Evolutionary conservation across 2,329 filamentous ascomycete species (phyloP).

Genomic region (Colletotrichum endophyticum): DNA sequence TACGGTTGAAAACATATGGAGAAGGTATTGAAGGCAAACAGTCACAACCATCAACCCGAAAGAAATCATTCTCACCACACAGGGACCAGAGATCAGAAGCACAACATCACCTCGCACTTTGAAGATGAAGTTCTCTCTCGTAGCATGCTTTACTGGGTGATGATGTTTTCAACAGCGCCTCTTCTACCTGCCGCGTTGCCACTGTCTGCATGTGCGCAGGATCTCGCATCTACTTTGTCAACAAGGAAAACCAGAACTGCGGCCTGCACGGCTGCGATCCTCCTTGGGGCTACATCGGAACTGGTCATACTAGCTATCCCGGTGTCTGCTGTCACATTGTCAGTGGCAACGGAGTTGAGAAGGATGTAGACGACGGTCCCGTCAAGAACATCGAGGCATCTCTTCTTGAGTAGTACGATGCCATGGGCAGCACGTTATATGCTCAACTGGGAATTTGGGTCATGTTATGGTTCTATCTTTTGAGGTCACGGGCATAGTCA

Average conservation of each 20-base stretch:
- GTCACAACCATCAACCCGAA: no score
- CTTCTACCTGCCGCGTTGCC: neutral
- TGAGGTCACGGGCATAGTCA: neutral
- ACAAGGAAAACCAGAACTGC: neutral
- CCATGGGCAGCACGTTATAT: neutral
- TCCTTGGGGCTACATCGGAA: neutral
- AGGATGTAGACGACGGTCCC: neutral
- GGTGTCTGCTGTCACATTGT: neutral
- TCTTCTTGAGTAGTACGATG: neutral
- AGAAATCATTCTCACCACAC: no score
- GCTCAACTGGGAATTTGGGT: rapidly evolving
- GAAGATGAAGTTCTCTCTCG: no score
- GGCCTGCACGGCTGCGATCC: neutral
- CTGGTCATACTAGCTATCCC: neutral
- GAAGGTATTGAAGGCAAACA: no score
- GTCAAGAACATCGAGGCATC: neutral
- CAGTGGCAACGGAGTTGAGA: neutral
- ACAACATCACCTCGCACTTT: no score
- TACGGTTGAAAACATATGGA: no score
- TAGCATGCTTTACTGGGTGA: neutral
- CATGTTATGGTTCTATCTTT: neutral
- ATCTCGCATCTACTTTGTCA: neutral
- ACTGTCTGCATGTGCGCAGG: neutral
- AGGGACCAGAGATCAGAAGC: no score
- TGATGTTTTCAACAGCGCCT: neutral